phyloP scores from a whole-genome alignment of 306 rosid species.

The Lagenaria siceraria region DNA sequence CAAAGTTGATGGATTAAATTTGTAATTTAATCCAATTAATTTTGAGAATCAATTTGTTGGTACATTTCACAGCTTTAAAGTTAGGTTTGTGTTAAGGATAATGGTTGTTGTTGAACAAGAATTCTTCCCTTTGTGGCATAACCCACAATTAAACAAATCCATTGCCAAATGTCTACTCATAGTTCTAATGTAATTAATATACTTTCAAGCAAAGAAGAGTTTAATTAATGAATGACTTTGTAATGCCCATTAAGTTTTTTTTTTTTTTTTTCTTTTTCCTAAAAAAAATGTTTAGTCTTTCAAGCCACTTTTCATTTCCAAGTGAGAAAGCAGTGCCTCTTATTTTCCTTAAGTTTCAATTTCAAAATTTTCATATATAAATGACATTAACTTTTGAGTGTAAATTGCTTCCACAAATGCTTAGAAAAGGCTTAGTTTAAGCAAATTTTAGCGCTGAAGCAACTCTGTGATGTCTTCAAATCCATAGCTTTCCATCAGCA shows the following conservation, averaged over 20 bases:
- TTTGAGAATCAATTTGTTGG: background rate
- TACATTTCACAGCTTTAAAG: background rate
- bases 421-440: constrained; percentile 11
- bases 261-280: background rate
- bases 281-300: constrained; percentile 26
- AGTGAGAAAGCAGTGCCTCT: too few species aligned
- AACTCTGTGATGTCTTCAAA: constrained; percentile 25
- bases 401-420: background rate
- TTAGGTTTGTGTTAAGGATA: background rate
- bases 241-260: background rate
- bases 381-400: background rate
- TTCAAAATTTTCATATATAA: background rate
- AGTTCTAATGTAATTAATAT: constrained; percentile 10
- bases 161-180: constrained; percentile 6
- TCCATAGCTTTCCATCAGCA: constrained; percentile 30
- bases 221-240: background rate
- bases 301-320: constrained; percentile 53
- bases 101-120: background rate
- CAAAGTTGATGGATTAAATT: too few species aligned
- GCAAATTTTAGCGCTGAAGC: constrained; percentile 77
- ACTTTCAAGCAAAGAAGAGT: constrained; percentile 74
- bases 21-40: background rate
- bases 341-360: too few species aligned
- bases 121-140: background rate
- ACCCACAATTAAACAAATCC: background rate